These are phyloP conservation scores for Diaporthe helianthi DNA, from an alignment of 2,329 filamentous ascomycete genomes.

Conservation along the genomic window DNA sequence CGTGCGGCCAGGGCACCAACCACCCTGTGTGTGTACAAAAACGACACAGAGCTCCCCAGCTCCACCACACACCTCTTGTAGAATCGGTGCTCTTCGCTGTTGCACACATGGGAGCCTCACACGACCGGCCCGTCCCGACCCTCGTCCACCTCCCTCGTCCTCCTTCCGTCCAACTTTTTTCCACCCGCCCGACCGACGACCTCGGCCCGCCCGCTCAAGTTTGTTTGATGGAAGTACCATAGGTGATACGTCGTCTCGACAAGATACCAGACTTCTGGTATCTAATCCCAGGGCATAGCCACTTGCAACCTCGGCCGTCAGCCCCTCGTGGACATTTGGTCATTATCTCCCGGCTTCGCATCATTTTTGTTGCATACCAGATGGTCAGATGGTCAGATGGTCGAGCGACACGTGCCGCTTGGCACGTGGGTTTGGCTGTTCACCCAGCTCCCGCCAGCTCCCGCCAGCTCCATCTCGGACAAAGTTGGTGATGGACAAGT, in stretches of 20 bases:
- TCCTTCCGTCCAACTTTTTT: background rate
- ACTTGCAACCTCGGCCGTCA: background rate
- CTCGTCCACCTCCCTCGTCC: background rate
- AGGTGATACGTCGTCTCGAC: background rate
- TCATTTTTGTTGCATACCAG: background rate
- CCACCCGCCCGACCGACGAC: too few relatives aligned
- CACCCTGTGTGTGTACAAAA: background rate
- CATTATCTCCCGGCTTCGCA: background rate
- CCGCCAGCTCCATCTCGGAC: background rate
- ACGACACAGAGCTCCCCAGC: background rate
- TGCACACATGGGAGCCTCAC: background rate
- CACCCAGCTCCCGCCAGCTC: background rate
- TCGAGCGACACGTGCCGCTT: background rate
- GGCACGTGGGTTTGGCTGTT: background rate
- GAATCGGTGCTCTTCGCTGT: background rate
- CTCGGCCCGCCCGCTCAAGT: background rate
- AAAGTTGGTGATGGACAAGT: too few relatives aligned
- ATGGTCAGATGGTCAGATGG: too few relatives aligned
- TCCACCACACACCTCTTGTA: too few relatives aligned
- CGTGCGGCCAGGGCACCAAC: background rate
- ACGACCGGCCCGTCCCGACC: too few relatives aligned
- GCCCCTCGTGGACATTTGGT: too few relatives aligned
- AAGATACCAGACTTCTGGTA: background rate
- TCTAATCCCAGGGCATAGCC: background rate
- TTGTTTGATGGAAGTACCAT: too few relatives aligned